Percentiles rank a stretch among this genome's conserved stretches.
phyloP scores from a whole-genome alignment of 768 basidiomycete genomes.

The Boletus reticulatus region DNA sequence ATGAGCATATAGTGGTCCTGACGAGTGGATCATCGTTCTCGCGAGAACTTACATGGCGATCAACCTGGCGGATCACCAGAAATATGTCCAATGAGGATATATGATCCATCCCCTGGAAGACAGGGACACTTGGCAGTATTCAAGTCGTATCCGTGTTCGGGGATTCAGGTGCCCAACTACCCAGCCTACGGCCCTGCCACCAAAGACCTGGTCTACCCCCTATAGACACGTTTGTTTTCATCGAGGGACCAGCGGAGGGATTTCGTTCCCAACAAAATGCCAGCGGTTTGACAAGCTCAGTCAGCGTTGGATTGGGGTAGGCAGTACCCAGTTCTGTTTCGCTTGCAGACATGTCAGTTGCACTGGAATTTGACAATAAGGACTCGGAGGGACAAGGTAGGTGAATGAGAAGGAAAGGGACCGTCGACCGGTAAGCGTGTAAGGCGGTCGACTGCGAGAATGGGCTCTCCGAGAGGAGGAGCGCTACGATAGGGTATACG shows the following conservation, averaged over 20 bases:
- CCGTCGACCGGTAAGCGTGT: conserved; percentile 67
- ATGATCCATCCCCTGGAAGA: not conserved
- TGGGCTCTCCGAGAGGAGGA: conserved; percentile 77
- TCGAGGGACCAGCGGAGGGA: not conserved
- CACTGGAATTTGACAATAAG: not conserved
- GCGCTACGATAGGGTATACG: conserved; percentile 45
- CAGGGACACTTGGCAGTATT: not conserved
- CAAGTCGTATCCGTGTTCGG: not conserved
- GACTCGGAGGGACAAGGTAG: conserved; percentile 55
- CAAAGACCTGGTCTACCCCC: conserved; percentile 43
- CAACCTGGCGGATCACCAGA: not conserved
- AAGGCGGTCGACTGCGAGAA: conserved; percentile 73
- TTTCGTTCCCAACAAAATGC: conserved; percentile 25
- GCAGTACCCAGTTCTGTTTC: conserved; percentile 4
- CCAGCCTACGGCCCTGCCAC: conserved; percentile 28
- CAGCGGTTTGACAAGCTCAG: conserved; percentile 18
- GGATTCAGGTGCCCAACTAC: conserved; percentile 19
- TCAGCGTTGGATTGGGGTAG: conserved; percentile 24
- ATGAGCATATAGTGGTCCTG: too few relatives aligned
- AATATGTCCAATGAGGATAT: not conserved
- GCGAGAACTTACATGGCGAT: too few relatives aligned
- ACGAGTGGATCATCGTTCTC: too few relatives aligned
- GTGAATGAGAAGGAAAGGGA: conserved; percentile 80
- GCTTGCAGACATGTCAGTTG: not conserved
- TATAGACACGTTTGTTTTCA: not conserved